Evolutionary conservation across 768 basidiomycete genomes (phyloP).

Genomic region (Phylloporus rhodoxanthus): DNA sequence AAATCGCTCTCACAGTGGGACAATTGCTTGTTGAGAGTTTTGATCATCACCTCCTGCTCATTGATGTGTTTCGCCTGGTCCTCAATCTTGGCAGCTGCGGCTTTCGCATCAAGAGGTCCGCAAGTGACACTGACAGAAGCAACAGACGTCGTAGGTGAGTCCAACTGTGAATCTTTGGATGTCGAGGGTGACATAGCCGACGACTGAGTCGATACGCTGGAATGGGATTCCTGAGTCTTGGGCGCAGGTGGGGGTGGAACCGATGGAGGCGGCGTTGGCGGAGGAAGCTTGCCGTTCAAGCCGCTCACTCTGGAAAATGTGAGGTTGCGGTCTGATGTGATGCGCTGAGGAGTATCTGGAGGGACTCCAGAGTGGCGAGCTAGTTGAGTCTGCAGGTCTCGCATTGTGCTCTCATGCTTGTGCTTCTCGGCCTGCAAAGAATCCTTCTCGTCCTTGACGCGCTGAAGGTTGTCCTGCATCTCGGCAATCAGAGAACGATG

Average conservation of each 20-base stretch:
- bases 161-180: constrained; percentile 64
- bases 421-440: constrained; percentile 64
- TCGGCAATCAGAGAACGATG: constrained; percentile 74
- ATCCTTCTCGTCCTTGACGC: constrained; percentile 79
- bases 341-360: constrained; percentile 44
- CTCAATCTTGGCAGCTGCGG: constrained; percentile 49
- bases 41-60: constrained; percentile 88
- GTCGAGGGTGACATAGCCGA: constrained; percentile 53
- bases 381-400: constrained; percentile 73
- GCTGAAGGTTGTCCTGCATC: constrained; percentile 70
- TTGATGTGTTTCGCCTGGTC: constrained; percentile 70
- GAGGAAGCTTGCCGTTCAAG: constrained; percentile 73
- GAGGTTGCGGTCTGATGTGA: constrained; percentile 45
- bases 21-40: constrained; percentile 88
- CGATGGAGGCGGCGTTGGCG: constrained; percentile 77
- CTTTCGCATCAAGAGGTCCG: constrained; percentile 48
- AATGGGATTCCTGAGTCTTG: constrained; percentile 42
- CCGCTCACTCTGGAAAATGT: constrained; percentile 55
- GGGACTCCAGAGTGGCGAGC: constrained; percentile 42
- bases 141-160: constrained; percentile 63
- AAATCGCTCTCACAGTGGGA: constrained; percentile 90
- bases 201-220: constrained; percentile 57
- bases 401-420: constrained; percentile 61
- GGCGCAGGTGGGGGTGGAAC: constrained; percentile 81
- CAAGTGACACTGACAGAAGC: constrained; percentile 37